Evolutionary conservation across 257 asterid species (phyloP), one percentile per base, ranked within the genome.

Genomic region (Nicotiana attenuata): DNA sequence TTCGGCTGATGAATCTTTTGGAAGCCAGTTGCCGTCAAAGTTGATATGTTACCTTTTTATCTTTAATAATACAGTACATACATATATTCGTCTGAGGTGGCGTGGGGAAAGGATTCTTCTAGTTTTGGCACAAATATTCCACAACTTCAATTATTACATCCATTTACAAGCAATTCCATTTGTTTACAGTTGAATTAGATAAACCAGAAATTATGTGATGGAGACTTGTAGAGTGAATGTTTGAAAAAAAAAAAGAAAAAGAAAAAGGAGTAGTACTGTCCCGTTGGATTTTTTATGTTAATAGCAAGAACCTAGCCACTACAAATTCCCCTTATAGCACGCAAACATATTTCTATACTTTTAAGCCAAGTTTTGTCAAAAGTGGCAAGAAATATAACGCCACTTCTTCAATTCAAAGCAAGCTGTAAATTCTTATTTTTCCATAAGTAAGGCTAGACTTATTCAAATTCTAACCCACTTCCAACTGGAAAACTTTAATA

Each of bases 361-460:
- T 24, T 14, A 75, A 75, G 63, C 41, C 22, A 73, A 73, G 79
- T 24, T 47, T 47, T 73, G 63, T 73, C 10, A 15, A 50, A 75
- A 73, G 79, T 47, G 15, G 10, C 15, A 24, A 22, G 22, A 47
- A 71, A 73, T 31, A 10, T 69, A 41, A 11, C 19, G 80, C 79
- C 35, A 77, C 1, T n/a, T 28, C 60, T 65, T 13, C 50, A 78
- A 77, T 29, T 28, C 24, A 65, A 38, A 20, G 73, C 61, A 80
- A 71, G 81, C 65, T 65, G 67, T 50, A 79, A 73, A 71, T 22
- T 78, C 60, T 10, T 15, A 1, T 35, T 45, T 80, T 76, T 60
- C 63, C 59, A 31, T 13, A 71, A 79, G 61, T 11, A 35, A 7
- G 13, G 26, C 76, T 26, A 57, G 56, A 65, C 35, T 64, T 50